A percentile compares a stretch with the other conserved stretches of the same genome.
phyloP scores from a whole-genome alignment of 1,139 yeast genomes.

The Lodderomyces orthopsilosis region DNA sequence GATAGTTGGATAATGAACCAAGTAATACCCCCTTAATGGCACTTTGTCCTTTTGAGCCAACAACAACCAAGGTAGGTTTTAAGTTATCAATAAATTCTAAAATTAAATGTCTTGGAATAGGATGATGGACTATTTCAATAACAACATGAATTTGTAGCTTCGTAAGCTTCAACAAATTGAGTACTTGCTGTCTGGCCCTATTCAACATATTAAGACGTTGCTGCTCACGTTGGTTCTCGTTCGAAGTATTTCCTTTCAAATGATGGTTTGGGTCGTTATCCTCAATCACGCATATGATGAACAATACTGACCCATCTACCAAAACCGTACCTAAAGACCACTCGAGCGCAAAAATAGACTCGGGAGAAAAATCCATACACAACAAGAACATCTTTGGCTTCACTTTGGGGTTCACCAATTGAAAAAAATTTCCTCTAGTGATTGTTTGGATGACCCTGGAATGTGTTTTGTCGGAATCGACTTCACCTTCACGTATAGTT shows the following conservation, averaged over 20 bases:
- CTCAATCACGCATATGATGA: slow-evolving; percentile 75
- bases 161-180: slow-evolving; percentile 63
- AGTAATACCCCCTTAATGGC: slow-evolving; percentile 75
- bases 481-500: slow-evolving; percentile 57
- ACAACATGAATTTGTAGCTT: slow-evolving; percentile 74
- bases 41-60: slow-evolving; percentile 76
- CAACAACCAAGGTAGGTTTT: slow-evolving; percentile 78
- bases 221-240: slow-evolving; percentile 45
- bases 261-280: slow-evolving; percentile 55
- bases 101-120: slow-evolving; percentile 81
- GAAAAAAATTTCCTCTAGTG: slow-evolving; percentile 67
- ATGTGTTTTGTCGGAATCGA: slow-evolving; percentile 55
- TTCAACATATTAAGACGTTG: slow-evolving; percentile 58
- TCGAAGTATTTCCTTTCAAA: slow-evolving; percentile 38
- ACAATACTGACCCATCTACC: slow-evolving; percentile 80
- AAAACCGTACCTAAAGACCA: slow-evolving; percentile 89
- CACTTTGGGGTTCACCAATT: slow-evolving; percentile 46
- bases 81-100: slow-evolving; percentile 80
- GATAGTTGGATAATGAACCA: slow-evolving; percentile 73
- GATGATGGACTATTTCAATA: slow-evolving; percentile 76
- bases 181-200: slow-evolving; percentile 56
- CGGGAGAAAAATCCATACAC: slow-evolving; percentile 82
- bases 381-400: slow-evolving; percentile 69
- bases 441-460: slow-evolving; percentile 65
- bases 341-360: slow-evolving; percentile 80